phyloP scores from a whole-genome alignment of 1,139 yeast genomes.

The Blastobotrys capitulatus region DNA sequence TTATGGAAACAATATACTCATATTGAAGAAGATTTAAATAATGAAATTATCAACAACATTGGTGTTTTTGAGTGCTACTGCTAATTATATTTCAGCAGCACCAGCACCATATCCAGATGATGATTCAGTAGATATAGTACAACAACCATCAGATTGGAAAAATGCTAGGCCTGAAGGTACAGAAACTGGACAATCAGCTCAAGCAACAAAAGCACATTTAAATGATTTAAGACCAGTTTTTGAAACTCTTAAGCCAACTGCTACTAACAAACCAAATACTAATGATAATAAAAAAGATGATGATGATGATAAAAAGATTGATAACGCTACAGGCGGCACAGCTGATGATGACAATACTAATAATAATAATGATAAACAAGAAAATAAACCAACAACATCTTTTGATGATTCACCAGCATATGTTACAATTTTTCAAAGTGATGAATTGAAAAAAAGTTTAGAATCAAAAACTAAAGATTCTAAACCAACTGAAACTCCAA shows the following conservation, averaged over 20 bases:
- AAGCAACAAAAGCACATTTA: neutral
- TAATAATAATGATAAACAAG: no score
- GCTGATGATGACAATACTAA: neutral
- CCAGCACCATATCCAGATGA: neutral
- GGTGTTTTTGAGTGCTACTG: neutral
- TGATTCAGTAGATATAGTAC: neutral
- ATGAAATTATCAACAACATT: neutral
- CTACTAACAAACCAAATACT: no score
- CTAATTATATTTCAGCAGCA: neutral
- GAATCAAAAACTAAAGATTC: no score
- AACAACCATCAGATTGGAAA: neutral
- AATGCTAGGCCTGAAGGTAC: neutral
- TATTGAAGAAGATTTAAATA: neutral
- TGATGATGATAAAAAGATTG: no score
- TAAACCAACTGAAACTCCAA: no score
- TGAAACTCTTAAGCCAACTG: neutral
- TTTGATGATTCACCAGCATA: no score
- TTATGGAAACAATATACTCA: no score
- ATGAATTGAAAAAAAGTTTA: no score
- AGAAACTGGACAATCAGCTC: neutral
- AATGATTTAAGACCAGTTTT: neutral
- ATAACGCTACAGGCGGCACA: neutral
- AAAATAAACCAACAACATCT: no score
- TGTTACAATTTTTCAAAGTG: no score
- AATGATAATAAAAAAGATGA: no score